Evolutionary conservation across 225 moss, liverwort and hornwort genomes (phyloP), one percentile per base, ranked within the genome.

Genomic region (Takakia lepidozioides): DNA sequence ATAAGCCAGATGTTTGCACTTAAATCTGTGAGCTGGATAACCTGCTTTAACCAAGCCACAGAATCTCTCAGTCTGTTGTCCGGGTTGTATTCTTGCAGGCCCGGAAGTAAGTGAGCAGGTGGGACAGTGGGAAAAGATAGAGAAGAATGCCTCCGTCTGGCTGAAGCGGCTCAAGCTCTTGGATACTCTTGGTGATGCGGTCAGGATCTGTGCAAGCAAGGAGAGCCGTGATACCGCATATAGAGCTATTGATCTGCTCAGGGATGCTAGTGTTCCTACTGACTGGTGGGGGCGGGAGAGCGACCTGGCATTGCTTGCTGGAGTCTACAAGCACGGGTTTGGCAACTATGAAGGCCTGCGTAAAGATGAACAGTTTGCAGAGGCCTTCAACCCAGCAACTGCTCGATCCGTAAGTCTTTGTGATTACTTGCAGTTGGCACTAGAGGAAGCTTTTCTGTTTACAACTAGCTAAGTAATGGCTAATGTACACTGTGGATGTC

Each of bases 311-410:
- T 68, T 86, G 58, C 57, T 86, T 41, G 74, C 78, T 66, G 85
- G 85, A 40, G 81, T 86, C 48, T 86, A 75, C 62, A 86, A 78
- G 69, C 78, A 86, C 62, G 85, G 85, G 17, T 86, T 86, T 67
- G 85, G 85, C 27, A 86, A 86, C 48, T 86, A 86, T 34, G 85
- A 86, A 45, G 52, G 74, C 26, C 55, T 86, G 51, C 74, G 82
- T 47, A 86, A 78, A 30, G 85, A 86, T 54, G 71, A 67, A 48
- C 82, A 86, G 63, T 86, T 86, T 66, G 65, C 51, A 23, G 74
- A 80, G 53, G 74, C 82, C 54, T 86, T 86, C 34, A 63, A 57
- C 52, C 57, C 57, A 51, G 67, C 67, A 43, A 38, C 67, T 67
- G 64, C 29, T 39, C 46, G 29, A 55, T 37, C 59, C 48, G 79